Percentiles rank a stretch among this genome's conserved stretches.
Evolutionary conservation across 208 protist species (phyloP).

Genomic region (Giardia muris): DNA sequence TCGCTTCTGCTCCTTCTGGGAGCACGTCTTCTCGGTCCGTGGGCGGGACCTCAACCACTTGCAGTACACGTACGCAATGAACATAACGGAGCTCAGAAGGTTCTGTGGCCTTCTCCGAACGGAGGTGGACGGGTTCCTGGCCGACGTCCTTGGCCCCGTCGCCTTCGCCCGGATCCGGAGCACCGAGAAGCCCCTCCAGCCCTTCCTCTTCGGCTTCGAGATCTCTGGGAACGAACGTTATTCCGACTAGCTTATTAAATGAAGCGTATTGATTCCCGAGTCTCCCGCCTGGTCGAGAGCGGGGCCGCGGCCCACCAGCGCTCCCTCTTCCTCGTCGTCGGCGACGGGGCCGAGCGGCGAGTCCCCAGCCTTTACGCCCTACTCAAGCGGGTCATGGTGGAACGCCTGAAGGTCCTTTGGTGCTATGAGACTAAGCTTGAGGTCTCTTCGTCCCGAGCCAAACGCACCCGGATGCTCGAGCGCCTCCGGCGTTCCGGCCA

Average conservation of each 20-base stretch:
- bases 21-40: background rate
- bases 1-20: background rate
- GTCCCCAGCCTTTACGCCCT: conserved; percentile 16
- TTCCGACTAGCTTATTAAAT: too few relatives aligned
- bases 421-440: conserved; percentile 94
- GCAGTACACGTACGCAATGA: background rate
- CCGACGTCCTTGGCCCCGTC: background rate
- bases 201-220: background rate
- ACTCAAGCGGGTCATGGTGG: conserved; percentile 61
- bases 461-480: background rate
- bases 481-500: conserved; percentile 60
- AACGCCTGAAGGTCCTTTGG: conserved; percentile 94
- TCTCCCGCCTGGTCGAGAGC: conserved; percentile 82
- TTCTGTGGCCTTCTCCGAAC: background rate
- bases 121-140: background rate
- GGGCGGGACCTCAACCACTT: background rate
- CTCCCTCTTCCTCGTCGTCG: conserved; percentile 86
- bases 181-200: background rate
- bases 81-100: background rate
- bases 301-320: conserved; percentile 75
- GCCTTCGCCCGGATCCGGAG: background rate
- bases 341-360: conserved; percentile 61
- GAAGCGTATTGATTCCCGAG: conserved; percentile 74
- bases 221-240: background rate
- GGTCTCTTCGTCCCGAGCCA: background rate